Conservation (phyloP, 208 protist genomes). For the Acanthamoeba culbertsoni region DNA sequence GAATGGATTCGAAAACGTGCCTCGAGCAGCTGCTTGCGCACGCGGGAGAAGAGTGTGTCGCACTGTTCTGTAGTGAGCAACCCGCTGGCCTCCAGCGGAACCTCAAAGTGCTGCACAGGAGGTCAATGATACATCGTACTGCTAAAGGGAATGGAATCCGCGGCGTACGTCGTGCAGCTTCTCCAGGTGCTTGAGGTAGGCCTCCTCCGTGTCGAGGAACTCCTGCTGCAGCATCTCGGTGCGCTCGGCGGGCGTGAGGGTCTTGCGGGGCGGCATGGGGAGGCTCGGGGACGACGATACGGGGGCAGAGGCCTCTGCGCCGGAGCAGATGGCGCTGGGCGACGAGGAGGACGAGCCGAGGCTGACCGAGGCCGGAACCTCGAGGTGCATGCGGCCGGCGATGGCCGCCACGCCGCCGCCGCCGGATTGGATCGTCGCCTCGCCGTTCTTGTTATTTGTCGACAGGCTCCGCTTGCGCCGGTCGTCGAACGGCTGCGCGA, state of each 20-base stretch:
- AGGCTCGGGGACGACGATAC: background rate
- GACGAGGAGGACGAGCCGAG: background rate
- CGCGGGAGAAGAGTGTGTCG: slow-evolving; percentile 15
- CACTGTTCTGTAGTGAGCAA: slow-evolving; percentile 17
- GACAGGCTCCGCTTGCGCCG: background rate
- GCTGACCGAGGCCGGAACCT: background rate
- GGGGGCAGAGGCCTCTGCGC: background rate
- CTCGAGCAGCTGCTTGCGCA: slow-evolving; percentile 7
- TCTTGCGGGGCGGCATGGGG: background rate
- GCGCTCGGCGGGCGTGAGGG: slow-evolving; percentile 1
- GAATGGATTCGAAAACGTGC: background rate
- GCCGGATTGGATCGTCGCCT: background rate
- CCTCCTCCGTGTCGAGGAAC: slow-evolving; percentile 28
- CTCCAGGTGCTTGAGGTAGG: background rate
- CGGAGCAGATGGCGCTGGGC: background rate
- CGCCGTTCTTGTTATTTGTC: background rate
- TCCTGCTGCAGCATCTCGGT: slow-evolving; percentile 50
- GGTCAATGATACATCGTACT: background rate
- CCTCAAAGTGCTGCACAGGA: background rate
- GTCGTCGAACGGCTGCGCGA: background rate
- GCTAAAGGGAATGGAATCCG: background rate
- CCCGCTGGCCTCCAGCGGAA: background rate
- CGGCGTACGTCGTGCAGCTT: slow-evolving; percentile 22
- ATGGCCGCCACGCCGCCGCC: background rate
- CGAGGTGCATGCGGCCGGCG: slow-evolving; percentile 13